These are phyloP conservation scores for Periconia digitata DNA, from an alignment of 2,329 filamentous ascomycete species.

Conservation along the genomic window DNA sequence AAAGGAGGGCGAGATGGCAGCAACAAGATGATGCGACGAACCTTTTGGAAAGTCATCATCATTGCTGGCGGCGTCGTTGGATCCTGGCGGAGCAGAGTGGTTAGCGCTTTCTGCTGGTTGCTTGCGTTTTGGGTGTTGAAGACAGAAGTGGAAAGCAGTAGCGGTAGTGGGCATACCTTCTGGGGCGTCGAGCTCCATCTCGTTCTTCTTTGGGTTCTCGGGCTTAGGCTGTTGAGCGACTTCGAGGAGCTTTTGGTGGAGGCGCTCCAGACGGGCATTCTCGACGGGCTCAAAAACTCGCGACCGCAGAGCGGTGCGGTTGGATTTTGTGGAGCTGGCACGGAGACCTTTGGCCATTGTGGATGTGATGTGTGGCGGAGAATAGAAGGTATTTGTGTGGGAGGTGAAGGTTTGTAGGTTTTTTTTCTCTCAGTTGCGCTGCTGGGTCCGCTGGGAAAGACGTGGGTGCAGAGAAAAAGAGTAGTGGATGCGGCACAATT, in stretches of 20 bases:
- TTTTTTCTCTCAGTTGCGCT: conserved; percentile 1
- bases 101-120: not conserved
- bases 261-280: conserved; percentile 74
- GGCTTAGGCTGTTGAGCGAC: conserved; percentile 76
- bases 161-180: conserved; percentile 40
- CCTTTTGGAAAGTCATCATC: conserved; percentile 9
- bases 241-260: conserved; percentile 83
- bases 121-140: not conserved
- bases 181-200: conserved; percentile 51
- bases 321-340: conserved; percentile 77
- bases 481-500: conserved; percentile 12
- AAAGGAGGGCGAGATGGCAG: conserved; percentile 29
- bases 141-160: too few relatives aligned
- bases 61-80: conserved; percentile 3
- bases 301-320: conserved; percentile 77
- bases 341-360: conserved; percentile 87
- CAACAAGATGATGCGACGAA: conserved; percentile 18
- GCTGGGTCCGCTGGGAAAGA: too few relatives aligned
- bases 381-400: not conserved
- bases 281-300: conserved; percentile 84
- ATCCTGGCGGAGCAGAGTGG: conserved; percentile 7
- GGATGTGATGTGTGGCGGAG: conserved; percentile 11
- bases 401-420: not conserved
- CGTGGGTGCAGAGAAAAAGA: conserved; percentile 4
- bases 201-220: conserved; percentile 32